These are phyloP conservation scores for Pouteria campechiana DNA, from an alignment of 179 eudicot species.

Conservation along the genomic window DNA sequence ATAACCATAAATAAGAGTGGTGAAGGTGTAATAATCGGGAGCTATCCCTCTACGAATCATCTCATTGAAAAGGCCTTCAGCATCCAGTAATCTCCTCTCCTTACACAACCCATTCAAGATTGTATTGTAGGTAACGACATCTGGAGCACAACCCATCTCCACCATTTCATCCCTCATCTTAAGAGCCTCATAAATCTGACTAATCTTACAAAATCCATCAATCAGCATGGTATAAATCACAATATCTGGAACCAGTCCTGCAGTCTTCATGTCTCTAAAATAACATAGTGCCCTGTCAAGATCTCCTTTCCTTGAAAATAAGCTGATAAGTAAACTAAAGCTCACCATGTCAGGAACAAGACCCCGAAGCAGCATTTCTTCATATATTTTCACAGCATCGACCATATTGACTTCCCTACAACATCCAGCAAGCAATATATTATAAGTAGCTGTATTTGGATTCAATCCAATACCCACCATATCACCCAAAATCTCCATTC, in stretches of 20 bases:
- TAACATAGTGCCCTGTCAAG: constrained; percentile 46
- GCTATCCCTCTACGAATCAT: constrained; percentile 59
- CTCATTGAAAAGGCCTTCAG: constrained; percentile 54
- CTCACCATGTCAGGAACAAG: constrained; percentile 58
- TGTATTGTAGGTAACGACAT: constrained; percentile 70
- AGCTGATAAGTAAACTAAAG: constrained; percentile 50
- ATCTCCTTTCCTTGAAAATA: constrained; percentile 41
- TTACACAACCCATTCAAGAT: constrained; percentile 69
- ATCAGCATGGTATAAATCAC: constrained; percentile 73
- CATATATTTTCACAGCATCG: constrained; percentile 38
- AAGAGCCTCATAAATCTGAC: constrained; percentile 41
- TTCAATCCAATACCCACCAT: constrained; percentile 41
- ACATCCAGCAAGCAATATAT: constrained; percentile 48
- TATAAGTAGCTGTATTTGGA: constrained; percentile 62
- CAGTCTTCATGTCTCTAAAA: constrained; percentile 38
- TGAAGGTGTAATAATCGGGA: constrained; percentile 66
- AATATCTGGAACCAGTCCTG: constrained; percentile 58
- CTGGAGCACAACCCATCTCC: constrained; percentile 61
- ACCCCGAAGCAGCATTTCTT: constrained; percentile 38
- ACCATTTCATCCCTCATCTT: constrained; percentile 76
- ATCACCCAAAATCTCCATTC: constrained; percentile 42
- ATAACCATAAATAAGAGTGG: constrained; percentile 68
- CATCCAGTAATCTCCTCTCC: constrained; percentile 46
- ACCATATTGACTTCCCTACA: constrained; percentile 23
- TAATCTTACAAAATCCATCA: constrained; percentile 50